Percentiles rank a stretch among this genome's conserved stretches.
phyloP scores from a whole-genome alignment of 345 rosid genomes.

The Pseudoturritis turrita region DNA sequence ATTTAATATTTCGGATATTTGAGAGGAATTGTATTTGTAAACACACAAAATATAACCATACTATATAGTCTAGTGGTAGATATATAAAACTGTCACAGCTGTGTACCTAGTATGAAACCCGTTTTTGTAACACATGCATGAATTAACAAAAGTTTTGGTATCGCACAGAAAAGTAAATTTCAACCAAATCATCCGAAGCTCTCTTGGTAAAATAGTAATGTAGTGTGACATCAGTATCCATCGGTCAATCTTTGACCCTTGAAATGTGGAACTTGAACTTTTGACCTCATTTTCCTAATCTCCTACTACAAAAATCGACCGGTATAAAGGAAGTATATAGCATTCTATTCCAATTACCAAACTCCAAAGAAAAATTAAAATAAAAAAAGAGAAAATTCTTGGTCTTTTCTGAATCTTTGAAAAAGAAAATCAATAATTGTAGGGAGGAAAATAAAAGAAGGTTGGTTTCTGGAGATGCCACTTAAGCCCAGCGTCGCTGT shows the following conservation, averaged over 20 bases:
- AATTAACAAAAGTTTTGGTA: no score
- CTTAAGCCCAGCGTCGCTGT: conserved; percentile 30
- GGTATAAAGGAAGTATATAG: not conserved
- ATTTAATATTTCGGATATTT: no score
- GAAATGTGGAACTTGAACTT: conserved; percentile 13
- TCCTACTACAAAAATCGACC: conserved; percentile 2
- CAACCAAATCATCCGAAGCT: not conserved
- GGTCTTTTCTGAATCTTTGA: conserved; percentile 32
- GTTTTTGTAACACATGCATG: not conserved
- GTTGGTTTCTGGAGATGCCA: conserved; percentile 32
- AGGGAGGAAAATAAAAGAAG: conserved; percentile 16
- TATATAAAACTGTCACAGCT: no score
- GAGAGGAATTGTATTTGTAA: no score
- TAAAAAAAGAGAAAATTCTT: not conserved
- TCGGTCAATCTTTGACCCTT: conserved; percentile 23
- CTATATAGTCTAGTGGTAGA: no score
- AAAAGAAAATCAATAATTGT: conserved; percentile 27
- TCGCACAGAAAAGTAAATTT: not conserved
- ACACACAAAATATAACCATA: no score
- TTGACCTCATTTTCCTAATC: conserved; percentile 1
- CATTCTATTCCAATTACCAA: conserved; percentile 17
- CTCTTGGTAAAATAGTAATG: conserved; percentile 3
- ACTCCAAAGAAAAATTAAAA: not conserved
- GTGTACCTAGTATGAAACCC: not conserved
- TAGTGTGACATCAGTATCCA: conserved; percentile 1